These are phyloP conservation scores for Pezicula rhizophila DNA, from an alignment of 2,329 filamentous ascomycete genomes.

Conservation along the genomic window DNA sequence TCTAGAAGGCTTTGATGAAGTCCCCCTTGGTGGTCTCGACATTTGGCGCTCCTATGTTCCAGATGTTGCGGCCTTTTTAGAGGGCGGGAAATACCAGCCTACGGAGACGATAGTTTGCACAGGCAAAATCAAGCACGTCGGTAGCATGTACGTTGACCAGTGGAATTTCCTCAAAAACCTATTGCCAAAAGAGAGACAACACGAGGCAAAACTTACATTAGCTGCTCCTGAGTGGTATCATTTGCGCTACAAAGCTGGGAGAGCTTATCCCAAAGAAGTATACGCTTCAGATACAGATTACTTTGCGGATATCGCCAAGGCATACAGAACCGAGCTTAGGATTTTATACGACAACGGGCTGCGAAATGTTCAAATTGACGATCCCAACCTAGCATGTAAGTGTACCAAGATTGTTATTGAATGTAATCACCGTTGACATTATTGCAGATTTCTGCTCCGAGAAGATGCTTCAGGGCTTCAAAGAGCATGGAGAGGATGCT, in stretches of 20 bases:
- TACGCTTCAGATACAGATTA: constrained; percentile 47
- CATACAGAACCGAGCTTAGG: constrained; percentile 44
- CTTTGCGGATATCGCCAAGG: constrained; percentile 46
- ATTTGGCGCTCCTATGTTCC: constrained; percentile 33
- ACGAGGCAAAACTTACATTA: constrained; percentile 65
- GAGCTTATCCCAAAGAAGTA: constrained; percentile 43
- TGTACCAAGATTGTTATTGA: constrained; percentile 9
- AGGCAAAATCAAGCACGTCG: constrained; percentile 40
- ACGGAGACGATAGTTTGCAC: constrained; percentile 39
- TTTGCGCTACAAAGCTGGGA: constrained; percentile 49
- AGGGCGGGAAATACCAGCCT: constrained; percentile 37
- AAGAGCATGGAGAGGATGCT: constrained; percentile 60
- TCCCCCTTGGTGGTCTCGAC: constrained; percentile 28
- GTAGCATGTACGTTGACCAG: constrained; percentile 45
- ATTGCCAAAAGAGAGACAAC: constrained; percentile 54
- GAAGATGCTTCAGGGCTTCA: constrained; percentile 65
- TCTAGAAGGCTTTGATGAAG: constrained; percentile 23
- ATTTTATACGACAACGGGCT: constrained; percentile 48
- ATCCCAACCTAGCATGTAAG: constrained; percentile 57
- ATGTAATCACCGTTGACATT: constrained; percentile 1
- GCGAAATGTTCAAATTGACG: constrained; percentile 49
- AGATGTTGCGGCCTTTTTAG: constrained; percentile 35
- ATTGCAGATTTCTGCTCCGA: constrained; percentile 63
- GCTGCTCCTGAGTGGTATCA: constrained; percentile 66
- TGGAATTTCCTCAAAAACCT: constrained; percentile 53